Evolutionary conservation across 495 filamentous ascomycete genomes (phyloP), one percentile per base, ranked within the genome.

Genomic region (Alectoria sarmentosa): DNA sequence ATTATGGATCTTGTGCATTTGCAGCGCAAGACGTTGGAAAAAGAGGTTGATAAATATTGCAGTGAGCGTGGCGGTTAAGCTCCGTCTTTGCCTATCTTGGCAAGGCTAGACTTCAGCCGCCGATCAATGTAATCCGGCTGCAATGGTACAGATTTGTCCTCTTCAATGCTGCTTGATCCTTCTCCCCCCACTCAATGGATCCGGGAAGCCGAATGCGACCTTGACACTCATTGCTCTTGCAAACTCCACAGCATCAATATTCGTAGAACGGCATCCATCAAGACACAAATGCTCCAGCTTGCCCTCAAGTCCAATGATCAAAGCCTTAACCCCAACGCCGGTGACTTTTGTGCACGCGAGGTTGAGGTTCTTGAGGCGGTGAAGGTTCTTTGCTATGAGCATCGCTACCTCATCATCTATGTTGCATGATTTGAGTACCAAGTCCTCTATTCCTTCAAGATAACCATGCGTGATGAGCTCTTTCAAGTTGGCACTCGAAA

Each of bases 21-120:
- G 56, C 91, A 96, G 78, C 79, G 73, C 63, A 82, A 87, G 63
- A 90, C 81, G 69, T 74, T 96, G 72, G 77, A 76, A 30, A 88
- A 84, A 76, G 91, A 96, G 78, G 91, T 96, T 30, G 83, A 82
- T 67, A 87, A 83, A 75, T 96, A 89, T 73, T 92, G 90, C 67
- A 76, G 83, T 71, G 89, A 92, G 73, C 78, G 90, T 41, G 83
- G 83, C 8, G 84, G 86, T 66, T 75, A 63, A 70, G 52, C 4
- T 46, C 10, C 11, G 21, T 17, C 9, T 30, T 60, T 17, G 3
- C 32, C 19, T n/a, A n/a, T n/a, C n/a, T 0, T 4, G 19, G 23
- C 21, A 34, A 34, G 28, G 58, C 17, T 30, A 19, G 23, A 41
- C 1, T 21, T 1, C 46, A 55, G 30, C 21, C 28, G 30, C 30